Conservation (phyloP, 2,329 filamentous ascomycete species). For the Aureobasidium sp. region DNA sequence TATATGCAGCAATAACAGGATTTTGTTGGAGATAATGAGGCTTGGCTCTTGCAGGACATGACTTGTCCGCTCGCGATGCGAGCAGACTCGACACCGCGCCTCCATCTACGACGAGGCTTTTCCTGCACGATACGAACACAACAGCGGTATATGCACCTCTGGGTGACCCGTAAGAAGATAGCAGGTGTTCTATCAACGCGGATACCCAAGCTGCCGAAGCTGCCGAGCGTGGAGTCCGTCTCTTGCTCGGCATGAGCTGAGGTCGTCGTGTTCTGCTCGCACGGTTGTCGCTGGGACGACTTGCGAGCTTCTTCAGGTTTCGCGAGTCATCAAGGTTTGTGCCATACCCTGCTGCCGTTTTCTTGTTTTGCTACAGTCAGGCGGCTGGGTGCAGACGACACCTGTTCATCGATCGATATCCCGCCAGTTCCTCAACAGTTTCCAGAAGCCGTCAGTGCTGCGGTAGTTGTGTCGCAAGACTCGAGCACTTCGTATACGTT, state of each 20-base stretch:
- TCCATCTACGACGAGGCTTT: neutral
- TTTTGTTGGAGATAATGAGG: neutral
- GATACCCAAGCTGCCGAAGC: neutral
- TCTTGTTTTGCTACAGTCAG: neutral
- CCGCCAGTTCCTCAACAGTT: neutral
- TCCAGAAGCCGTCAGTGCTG: slow-evolving; percentile 1
- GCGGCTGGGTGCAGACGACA: neutral
- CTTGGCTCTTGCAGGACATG: neutral
- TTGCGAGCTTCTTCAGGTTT: neutral
- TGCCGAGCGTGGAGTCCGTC: neutral
- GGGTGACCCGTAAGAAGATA: neutral
- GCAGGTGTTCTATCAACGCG: neutral
- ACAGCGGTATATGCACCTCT: neutral
- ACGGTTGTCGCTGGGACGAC: slow-evolving; percentile 5
- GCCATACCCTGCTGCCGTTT: neutral
- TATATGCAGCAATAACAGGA: neutral
- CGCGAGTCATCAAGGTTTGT: neutral
- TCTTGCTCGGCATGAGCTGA: neutral
- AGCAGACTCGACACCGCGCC: neutral
- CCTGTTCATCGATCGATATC: neutral
- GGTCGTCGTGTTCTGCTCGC: neutral
- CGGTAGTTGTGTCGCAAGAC: neutral
- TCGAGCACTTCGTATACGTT: neutral
- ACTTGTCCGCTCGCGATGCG: neutral
- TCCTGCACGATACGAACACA: slow-evolving; percentile 6